Evolutionary conservation across 768 basidiomycete genomes (phyloP).

Genomic region (Boletus barrowsii): DNA sequence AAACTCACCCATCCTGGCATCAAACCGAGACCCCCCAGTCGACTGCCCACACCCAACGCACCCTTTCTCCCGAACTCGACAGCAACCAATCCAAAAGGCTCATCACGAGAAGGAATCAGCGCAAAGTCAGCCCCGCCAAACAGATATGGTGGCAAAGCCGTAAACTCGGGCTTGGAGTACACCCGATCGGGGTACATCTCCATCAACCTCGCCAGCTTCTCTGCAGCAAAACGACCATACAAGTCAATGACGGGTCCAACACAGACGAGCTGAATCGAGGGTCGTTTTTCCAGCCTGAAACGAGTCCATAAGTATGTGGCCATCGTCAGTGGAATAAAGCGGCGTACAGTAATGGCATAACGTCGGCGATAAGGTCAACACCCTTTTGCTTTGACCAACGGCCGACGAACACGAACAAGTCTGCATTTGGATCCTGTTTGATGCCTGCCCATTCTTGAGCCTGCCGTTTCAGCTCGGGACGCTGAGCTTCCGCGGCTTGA

Average conservation of each 20-base stretch:
- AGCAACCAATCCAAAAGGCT: slow-evolving; percentile 93
- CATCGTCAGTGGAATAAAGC: neutral
- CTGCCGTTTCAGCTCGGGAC: slow-evolving; percentile 87
- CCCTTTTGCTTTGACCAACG: slow-evolving; percentile 99
- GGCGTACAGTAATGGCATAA: slow-evolving; percentile 84
- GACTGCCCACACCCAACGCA: slow-evolving; percentile 92
- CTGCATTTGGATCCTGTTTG: slow-evolving; percentile 85
- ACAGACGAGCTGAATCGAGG: slow-evolving; percentile 80
- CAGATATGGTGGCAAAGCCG: slow-evolving; percentile 86
- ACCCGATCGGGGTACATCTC: slow-evolving; percentile 93
- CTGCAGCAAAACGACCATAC: slow-evolving; percentile 93
- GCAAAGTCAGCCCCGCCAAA: slow-evolving; percentile 97
- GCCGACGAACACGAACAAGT: slow-evolving; percentile 94
- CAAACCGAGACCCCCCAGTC: slow-evolving; percentile 89
- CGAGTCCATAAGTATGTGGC: neutral
- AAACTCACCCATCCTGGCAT: slow-evolving; percentile 94
- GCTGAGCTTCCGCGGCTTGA: slow-evolving; percentile 77
- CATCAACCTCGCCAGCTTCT: slow-evolving; percentile 91
- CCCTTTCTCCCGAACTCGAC: slow-evolving; percentile 97
- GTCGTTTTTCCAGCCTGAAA: slow-evolving; percentile 75
- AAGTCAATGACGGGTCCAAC: slow-evolving; percentile 95
- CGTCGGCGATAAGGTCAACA: slow-evolving; percentile 95
- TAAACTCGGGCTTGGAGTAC: slow-evolving; percentile 96
- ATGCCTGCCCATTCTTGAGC: slow-evolving; percentile 96
- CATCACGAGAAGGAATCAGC: slow-evolving; percentile 92